These are phyloP conservation scores for Corinectria fuckeliana DNA, from an alignment of 2,329 filamentous ascomycete genomes.

Conservation along the genomic window DNA sequence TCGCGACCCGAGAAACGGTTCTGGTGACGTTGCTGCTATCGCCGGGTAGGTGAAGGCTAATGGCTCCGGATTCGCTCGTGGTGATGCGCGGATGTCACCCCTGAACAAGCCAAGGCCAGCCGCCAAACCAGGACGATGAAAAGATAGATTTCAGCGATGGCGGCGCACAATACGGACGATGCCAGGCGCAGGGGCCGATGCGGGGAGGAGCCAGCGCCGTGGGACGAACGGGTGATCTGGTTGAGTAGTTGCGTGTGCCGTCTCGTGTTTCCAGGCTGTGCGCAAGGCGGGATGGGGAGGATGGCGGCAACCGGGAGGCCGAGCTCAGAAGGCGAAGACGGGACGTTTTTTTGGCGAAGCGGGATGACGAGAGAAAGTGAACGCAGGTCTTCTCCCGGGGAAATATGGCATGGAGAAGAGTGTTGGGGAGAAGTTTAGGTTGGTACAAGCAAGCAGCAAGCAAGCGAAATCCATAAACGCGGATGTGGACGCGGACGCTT, in stretches of 20 bases:
- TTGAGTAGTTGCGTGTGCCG: neutral
- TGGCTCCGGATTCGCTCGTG: neutral
- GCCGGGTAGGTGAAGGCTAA: neutral
- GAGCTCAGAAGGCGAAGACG: neutral
- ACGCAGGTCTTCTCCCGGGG: neutral
- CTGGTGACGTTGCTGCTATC: neutral
- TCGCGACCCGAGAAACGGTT: neutral
- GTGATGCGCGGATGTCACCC: slow-evolving; percentile 10
- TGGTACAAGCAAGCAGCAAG: neutral
- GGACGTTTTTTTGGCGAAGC: neutral
- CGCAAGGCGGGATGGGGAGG: neutral
- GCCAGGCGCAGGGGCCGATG: slow-evolving; percentile 5
- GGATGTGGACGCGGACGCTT: slow-evolving; percentile 5
- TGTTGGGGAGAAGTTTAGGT: slow-evolving; percentile 4
- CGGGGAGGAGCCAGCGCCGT: slow-evolving; percentile 1
- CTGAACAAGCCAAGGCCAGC: slow-evolving; percentile 2
- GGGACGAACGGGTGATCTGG: slow-evolving; percentile 10
- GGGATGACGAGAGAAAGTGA: neutral
- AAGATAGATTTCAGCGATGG: neutral
- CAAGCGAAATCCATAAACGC: neutral
- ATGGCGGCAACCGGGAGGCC: neutral
- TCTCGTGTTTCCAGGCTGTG: neutral
- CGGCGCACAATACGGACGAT: neutral
- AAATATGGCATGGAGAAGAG: neutral
- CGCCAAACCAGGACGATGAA: neutral